Conservation (phyloP, 305 asterid species). For the Solanum hybrid region DNA sequence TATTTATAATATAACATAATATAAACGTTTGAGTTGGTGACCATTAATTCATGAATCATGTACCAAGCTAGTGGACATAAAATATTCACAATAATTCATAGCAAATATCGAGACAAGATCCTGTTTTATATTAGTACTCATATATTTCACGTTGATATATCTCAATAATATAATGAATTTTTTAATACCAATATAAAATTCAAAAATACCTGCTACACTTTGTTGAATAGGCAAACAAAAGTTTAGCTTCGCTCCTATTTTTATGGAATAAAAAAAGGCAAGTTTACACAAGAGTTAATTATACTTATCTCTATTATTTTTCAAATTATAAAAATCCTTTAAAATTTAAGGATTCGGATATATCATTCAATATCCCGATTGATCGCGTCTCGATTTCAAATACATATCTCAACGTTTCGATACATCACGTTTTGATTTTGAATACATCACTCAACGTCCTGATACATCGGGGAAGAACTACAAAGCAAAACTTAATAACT, state of each 20-base stretch:
- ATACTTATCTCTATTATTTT: too few relatives aligned
- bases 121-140: too few relatives aligned
- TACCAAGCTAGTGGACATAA: not conserved
- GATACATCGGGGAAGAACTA: too few relatives aligned
- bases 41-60: not conserved
- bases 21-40: not conserved
- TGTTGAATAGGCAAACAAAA: not conserved
- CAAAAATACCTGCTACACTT: not conserved
- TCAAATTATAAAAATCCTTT: not conserved
- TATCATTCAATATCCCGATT: not conserved
- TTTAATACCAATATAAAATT: not conserved
- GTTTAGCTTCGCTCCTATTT: not conserved
- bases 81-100: not conserved
- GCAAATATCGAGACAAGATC: not conserved
- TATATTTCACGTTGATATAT: not conserved
- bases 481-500: not conserved
- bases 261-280: not conserved
- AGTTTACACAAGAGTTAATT: too few relatives aligned
- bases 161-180: not conserved
- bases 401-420: too few relatives aligned
- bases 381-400: rapidly evolving
- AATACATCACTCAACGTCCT: too few relatives aligned
- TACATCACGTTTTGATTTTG: too few relatives aligned
- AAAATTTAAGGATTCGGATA: not conserved
- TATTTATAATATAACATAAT: too few relatives aligned